Evolutionary conservation across 768 basidiomycete species (phyloP).

Genomic region (Collybiopsis confluens): DNA sequence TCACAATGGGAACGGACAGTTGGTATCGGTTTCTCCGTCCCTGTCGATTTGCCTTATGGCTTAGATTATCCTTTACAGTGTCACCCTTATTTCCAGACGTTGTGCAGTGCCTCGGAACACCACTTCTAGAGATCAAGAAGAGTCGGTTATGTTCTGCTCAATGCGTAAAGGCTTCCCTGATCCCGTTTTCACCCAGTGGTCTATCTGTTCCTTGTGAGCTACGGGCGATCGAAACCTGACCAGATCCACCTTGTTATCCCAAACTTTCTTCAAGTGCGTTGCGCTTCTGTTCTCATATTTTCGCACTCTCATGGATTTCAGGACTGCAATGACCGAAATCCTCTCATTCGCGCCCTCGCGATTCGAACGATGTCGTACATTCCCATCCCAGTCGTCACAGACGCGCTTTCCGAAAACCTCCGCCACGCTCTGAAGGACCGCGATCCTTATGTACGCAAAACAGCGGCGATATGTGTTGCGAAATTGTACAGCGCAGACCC

Average conservation of each 20-base stretch:
- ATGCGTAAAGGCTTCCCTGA: conserved; percentile 3
- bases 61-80: conserved; percentile 50
- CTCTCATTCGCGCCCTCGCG: conserved; percentile 92
- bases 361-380: conserved; percentile 99
- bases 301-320: conserved; percentile 24
- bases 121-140: conserved; percentile 97
- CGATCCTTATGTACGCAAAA: conserved; percentile 98
- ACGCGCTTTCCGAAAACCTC: conserved; percentile 83
- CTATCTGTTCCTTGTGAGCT: conserved; percentile 95
- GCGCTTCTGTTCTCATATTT: neutral
- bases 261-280: conserved; percentile 77
- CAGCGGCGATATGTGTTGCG: conserved; percentile 95
- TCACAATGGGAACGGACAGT: conserved; percentile 99
- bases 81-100: conserved; percentile 94
- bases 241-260: conserved; percentile 90
- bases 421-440: conserved; percentile 89
- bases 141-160: conserved; percentile 50
- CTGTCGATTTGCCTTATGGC: conserved; percentile 12
- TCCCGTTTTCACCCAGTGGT: conserved; percentile 71
- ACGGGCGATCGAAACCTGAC: conserved; percentile 90
- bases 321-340: conserved; percentile 96
- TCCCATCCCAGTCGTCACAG: conserved; percentile 83
- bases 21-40: conserved; percentile 36
- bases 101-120: conserved; percentile 91
- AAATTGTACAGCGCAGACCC: conserved; percentile 91